Percentiles rank a stretch among this genome's conserved stretches.
These are phyloP conservation scores for Scenedesmus sp. DNA, from an alignment of 163 green algal genomes.

Conservation along the genomic window DNA sequence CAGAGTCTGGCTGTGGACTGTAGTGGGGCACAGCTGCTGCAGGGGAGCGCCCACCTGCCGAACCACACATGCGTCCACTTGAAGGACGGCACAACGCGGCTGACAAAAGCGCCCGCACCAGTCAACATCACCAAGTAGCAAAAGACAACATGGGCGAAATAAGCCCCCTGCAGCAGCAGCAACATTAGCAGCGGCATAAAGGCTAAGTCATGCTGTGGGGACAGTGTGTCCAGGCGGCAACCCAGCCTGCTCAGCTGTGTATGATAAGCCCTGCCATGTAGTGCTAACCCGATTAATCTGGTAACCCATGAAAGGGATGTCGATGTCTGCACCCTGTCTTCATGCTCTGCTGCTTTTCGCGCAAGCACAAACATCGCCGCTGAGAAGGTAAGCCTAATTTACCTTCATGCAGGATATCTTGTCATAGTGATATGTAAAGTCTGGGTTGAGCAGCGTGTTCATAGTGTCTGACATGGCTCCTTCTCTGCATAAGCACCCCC, in stretches of 20 bases:
- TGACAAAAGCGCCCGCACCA: slow-evolving; percentile 11
- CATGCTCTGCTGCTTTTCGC: background rate
- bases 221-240: background rate
- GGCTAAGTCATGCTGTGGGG: background rate
- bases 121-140: slow-evolving; percentile 50
- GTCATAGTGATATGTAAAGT: slow-evolving; percentile 45
- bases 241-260: background rate
- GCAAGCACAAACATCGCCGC: background rate
- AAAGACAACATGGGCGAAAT: slow-evolving; percentile 56
- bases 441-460: slow-evolving; percentile 36
- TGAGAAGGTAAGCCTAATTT: background rate
- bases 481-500: background rate
- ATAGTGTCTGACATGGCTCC: background rate
- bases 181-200: background rate
- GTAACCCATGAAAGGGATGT: too few species aligned
- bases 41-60: background rate
- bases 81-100: background rate
- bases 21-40: background rate
- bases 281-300: too few species aligned
- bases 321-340: too few species aligned
- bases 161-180: slow-evolving; percentile 32
- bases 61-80: slow-evolving; percentile 51
- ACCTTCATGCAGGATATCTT: slow-evolving; percentile 51
- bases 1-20: background rate
- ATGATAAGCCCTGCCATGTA: background rate